Evolutionary conservation across 2,329 filamentous ascomycete genomes (phyloP), one percentile per base, ranked within the genome.

Genomic region (Arthrobotrys iridis): DNA sequence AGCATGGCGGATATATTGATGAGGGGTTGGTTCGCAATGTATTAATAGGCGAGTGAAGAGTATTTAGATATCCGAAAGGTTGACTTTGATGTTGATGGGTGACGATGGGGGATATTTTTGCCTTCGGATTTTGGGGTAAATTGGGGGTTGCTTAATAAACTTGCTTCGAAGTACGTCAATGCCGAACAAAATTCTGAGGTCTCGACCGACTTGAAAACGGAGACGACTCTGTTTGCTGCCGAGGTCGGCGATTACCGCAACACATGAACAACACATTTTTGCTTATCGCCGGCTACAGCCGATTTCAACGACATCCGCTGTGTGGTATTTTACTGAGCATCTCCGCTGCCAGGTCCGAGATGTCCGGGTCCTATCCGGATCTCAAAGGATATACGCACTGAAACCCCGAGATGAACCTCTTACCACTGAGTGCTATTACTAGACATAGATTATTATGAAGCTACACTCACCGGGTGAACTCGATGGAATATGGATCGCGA

Each of bases 241-340:
- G 71, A 75, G 71, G 63, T 75, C 71, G 71, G 71, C 71, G 71
- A 75, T 75, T 63, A 58, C 24, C 26, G 50, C 68, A 65, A 73
- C 68, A 58, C 50, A 65, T 41, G 3, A n/a, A 24, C 62, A 67
- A 75, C 62, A 57, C 62, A 67, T 43, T 24, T n/a, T 4, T 15
- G 0, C 28, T 75, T 75, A 75, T 41, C 57, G 24, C 63, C 63
- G 63, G 33, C 28, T 41, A 35, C n/a, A n/a, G 35, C 30, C 60
- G 18, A 40, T 22, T 64, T n/a, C n/a, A n/a, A n/a, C n/a, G 48
- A 18, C 5, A 8, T 11, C 26, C n/a, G 15, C 2, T 52, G 10
- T 52, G 46, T 52, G 46, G 6, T 30, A 46, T 20, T 46, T 22
- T 46, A 22, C 8, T 4, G 13, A 30, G 11, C 33, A 8, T 3